Base-by-base conservation (phyloP, 495 filamentous ascomycete genomes). In the Podospora anserina region DNA sequence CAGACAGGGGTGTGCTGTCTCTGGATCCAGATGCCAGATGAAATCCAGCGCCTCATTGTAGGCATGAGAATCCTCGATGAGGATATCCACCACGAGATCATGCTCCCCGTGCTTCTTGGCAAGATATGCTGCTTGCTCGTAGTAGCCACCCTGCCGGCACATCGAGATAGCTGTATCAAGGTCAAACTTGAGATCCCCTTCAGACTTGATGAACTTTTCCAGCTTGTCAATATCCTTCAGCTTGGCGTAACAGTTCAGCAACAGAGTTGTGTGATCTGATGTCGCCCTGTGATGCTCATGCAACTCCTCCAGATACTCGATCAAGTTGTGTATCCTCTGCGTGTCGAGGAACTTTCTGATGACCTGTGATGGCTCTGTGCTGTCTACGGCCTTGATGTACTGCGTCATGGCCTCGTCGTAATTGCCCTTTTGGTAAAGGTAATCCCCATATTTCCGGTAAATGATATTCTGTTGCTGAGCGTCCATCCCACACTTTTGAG, bases 381-480 rank as follows among this genome's bases (percentile, higher is more conserved):
- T 95, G 70, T 97, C 94, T 69, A 99, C 96, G 0, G 96, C 94
- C 74, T 92, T 91, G 70, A 99, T 88, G 76, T 98, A 99, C 77
- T 97, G 95, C 76, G 96, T 91, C 96, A 99, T 99, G 13, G 95
- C 96, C 20, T 91, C 93, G 75, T 99, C 94, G 75, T 93, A 98
- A 74, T 97, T 93, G 3, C 89, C 91, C 72, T 93, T 95, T 74
- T 95, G 92, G 72, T 99, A 97, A n/a, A 97, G 80, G 69, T 91
- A 94, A 75, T 99, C 96, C 11, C 95, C 95, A 78, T 96, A 98
- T 78, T 89, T 94, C 66, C 96, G 88, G 71, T 91, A 94, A 64
- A 99, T 98, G 57, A 91, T 85, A 75, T 96, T 97, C 60, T 95
- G 92, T 75, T 97, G 92, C 20, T 88, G 77, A 13, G 83, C 72